Evolutionary conservation across 257 asterid genomes (phyloP), one percentile per base, ranked within the genome.

Genomic region (Plectranthus barbatus): DNA sequence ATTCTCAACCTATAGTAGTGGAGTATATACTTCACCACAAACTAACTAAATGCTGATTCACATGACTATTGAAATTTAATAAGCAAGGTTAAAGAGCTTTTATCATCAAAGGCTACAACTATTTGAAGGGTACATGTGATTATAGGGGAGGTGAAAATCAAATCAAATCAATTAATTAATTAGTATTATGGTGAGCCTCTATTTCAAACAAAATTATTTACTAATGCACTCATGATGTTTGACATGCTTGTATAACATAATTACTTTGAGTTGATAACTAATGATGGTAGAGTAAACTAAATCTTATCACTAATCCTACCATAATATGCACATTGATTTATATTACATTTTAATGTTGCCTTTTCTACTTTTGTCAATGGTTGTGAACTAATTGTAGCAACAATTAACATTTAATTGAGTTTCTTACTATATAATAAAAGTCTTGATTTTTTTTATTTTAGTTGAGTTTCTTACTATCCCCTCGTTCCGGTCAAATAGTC

Each of bases 231-330:
- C 26, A 66, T 59, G 68, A 73, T 73, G 74, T 55, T 67, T 67
- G 64, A 48, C 78, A 68, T 73, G 78, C 67, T 56, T 73, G 45
- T 17, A 24, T 56, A 48, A 62, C 57, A 73, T 55, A 67, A 67
- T 60, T 65, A 50, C 63, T 21, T 36, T 8, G 50, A 34, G 34
- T 21, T 62, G 24, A 37, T 60, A 19, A 56, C 41, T 60, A 50
- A 67, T 73, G 34, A 52, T 72, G 72, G 49, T 42, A 20, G 51
- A 29, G 41, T 39, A 48, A 11, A 64, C 20, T 14, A 33, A 23
- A 64, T 23, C 31, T 63, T 6, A 52, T 31, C 5, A 26, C 31
- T 26, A 5, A 26, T 26, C 31, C 31, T 1, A 26, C 31, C 5
- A 26, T 26, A 26, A 26, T 5, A 26, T 26, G 31, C 31, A 1